Percentiles rank a stretch among this genome's conserved stretches.
These are phyloP conservation scores for Flaveria bidentis DNA, from an alignment of 129 eudicot genomes.

Conservation along the genomic window DNA sequence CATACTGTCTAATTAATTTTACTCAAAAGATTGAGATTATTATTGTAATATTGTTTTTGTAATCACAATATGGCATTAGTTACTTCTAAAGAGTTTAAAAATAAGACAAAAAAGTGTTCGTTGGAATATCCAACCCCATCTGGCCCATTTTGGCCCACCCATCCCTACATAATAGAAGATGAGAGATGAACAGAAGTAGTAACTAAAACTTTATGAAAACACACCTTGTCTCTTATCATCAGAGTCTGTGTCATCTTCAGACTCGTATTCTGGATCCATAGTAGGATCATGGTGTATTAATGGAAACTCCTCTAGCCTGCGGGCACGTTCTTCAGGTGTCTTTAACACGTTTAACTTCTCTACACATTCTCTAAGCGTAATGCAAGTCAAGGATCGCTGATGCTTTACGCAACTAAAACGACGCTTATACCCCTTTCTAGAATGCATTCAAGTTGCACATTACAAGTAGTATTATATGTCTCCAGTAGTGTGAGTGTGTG, in stretches of 20 bases:
- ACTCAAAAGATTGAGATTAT: neutral
- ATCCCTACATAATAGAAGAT: neutral
- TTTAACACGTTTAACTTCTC: constrained; percentile 77
- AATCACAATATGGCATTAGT: too few species aligned
- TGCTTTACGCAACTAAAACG: neutral
- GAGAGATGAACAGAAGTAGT: too few species aligned
- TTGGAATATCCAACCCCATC: neutral
- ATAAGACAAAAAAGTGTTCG: neutral
- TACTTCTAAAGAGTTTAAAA: neutral
- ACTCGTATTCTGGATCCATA: constrained; percentile 82
- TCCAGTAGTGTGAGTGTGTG: neutral
- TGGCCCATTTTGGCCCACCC: neutral
- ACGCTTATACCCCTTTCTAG: neutral
- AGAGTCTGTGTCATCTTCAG: constrained; percentile 71
- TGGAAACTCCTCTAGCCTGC: constrained; percentile 91
- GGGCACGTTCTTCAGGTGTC: constrained; percentile 92
- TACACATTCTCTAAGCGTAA: constrained; percentile 92
- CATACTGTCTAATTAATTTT: neutral
- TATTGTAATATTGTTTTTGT: neutral
- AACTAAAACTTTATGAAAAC: neutral
- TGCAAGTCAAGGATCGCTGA: constrained; percentile 52
- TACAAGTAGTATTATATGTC: neutral
- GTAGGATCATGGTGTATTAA: constrained; percentile 82
- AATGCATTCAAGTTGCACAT: constrained; percentile 2
- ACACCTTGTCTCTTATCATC: constrained; percentile 67